Conservation (phyloP, 306 rosid species). For the Alnus glutinosa region DNA sequence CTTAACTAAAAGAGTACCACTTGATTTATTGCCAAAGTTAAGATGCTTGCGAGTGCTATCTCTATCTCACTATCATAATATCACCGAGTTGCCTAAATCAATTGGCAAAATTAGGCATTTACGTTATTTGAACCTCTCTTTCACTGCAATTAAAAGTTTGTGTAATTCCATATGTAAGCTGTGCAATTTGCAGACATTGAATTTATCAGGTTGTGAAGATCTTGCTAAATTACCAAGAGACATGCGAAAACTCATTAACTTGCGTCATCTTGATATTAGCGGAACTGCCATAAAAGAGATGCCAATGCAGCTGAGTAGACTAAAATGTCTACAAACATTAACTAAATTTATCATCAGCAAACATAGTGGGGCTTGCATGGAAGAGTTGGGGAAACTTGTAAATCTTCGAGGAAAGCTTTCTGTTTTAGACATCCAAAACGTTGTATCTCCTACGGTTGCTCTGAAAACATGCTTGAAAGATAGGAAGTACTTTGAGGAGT, state of each 20-base stretch:
- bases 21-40: background rate
- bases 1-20: background rate
- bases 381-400: background rate
- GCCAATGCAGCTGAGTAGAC: background rate
- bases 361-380: background rate
- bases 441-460: background rate
- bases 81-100: background rate
- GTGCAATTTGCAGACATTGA: slow-evolving; percentile 23
- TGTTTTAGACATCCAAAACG: background rate
- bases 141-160: background rate
- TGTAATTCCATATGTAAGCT: slow-evolving; percentile 11
- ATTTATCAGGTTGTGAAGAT: background rate
- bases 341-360: background rate
- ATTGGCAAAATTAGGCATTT: slow-evolving; percentile 10
- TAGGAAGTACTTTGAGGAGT: background rate
- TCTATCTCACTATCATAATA: too few species aligned
- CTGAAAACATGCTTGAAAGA: background rate
- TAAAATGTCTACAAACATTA: background rate
- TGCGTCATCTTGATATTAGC: background rate
- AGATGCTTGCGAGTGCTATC: slow-evolving; percentile 7
- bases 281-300: background rate
- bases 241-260: slow-evolving; percentile 22
- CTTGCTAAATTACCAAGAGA: slow-evolving; percentile 15
- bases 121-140: slow-evolving; percentile 18
- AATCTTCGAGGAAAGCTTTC: background rate